Evolutionary conservation across 2,329 filamentous ascomycete genomes (phyloP), one percentile per base, ranked within the genome.

Genomic region (Gnomoniopsis sp.): DNA sequence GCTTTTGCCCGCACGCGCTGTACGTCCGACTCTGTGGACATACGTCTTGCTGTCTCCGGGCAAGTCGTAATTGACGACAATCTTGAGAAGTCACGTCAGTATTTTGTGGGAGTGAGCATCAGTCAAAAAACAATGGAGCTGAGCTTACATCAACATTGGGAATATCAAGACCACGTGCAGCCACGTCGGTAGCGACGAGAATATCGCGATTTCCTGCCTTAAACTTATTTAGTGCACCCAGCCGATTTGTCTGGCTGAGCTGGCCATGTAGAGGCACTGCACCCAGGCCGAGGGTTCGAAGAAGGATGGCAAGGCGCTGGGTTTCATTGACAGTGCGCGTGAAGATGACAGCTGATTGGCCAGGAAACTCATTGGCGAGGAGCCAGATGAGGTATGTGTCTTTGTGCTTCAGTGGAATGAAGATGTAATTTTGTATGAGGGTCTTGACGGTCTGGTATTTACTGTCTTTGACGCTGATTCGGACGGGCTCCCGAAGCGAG

Each of bases 191-290:
- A 12, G 92, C 92, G 3, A 97, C 89, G 3, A 99, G 83, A 43
- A 99, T 93, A 64, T 96, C 86, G 46, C 92, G 82, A n/a, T 83
- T 85, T 8, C 88, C 86, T 3, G 88, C 80, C 56, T 89, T 87
- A 80, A 99, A 98, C 71, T 98, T 98, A 71, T 89, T 90, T 10
- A 99, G 79, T 0, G 95, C 90, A 7, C 91, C 93, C 1, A 98
- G 77, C 65, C 95, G 91, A 17, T 90, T 83, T 1, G 90, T 90
- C 72, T 99, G 95, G 1, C 87, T 92, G 53, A 99, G 84, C 70
- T 96, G 91, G 10, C 93, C 95, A 74, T 99, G 93, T 0, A 99
- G 82, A 0, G 95, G 93, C 61, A 98, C 95, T 3, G 93, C 93
- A 44, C 88, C 88, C 69, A 97, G 95, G 30, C 93, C 93, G 3